Percentiles rank a stretch among this genome's conserved stretches.
These are phyloP conservation scores for Adenanthera pavonina DNA, from an alignment of 306 rosid genomes.

Conservation along the genomic window DNA sequence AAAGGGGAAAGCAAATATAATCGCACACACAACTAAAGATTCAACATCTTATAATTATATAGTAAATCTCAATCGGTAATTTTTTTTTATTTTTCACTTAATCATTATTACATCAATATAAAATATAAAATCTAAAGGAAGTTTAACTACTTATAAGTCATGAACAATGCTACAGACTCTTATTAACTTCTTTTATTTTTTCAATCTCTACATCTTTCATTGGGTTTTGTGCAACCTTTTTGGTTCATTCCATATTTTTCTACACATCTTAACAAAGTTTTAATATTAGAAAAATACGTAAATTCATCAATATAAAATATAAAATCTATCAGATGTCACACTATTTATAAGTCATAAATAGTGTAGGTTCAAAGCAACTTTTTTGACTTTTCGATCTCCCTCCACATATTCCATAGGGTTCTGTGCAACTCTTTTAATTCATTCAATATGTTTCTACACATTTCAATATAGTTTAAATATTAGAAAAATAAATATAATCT, in stretches of 20 bases:
- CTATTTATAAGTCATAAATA: not conserved
- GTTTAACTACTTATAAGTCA: too few species aligned
- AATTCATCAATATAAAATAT: too few species aligned
- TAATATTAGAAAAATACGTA: not conserved
- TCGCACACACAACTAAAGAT: not conserved
- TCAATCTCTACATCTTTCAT: not conserved
- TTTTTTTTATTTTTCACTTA: conserved; percentile 17
- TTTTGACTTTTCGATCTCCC: not conserved
- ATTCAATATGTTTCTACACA: not conserved
- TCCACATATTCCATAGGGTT: not conserved
- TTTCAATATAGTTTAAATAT: not conserved
- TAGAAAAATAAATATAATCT: not conserved
- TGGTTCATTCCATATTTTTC: not conserved
- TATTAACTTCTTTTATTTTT: too few species aligned
- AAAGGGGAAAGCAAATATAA: not conserved
- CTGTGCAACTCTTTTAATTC: not conserved
- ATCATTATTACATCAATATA: not conserved
- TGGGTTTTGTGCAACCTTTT: not conserved
- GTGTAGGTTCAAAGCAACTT: not conserved
- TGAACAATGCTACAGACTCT: too few species aligned
- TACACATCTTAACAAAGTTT: not conserved
- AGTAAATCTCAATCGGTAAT: not conserved
- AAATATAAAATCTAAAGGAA: not conserved
- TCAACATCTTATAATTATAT: conserved; percentile 20
- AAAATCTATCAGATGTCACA: not conserved